A percentile compares a stretch with the other conserved stretches of the same genome.
Evolutionary conservation across 148 eudicot species (phyloP).

Genomic region (Cornus suecica): DNA sequence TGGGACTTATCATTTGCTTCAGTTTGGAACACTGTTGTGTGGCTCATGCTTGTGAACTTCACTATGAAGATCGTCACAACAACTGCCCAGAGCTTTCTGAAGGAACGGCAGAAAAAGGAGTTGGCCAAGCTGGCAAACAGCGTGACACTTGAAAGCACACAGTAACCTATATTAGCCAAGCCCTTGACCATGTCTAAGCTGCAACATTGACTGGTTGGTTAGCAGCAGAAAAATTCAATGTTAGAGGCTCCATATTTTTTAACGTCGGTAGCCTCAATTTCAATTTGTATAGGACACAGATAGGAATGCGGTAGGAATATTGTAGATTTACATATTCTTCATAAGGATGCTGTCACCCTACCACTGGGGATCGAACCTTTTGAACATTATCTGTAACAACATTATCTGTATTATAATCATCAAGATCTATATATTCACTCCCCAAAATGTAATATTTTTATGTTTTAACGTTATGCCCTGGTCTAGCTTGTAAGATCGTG

Average conservation of each 20-base stretch:
- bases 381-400: neutral
- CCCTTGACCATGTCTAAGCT: neutral
- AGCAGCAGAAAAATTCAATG: neutral
- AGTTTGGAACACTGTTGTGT: constrained; percentile 76
- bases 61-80: constrained; percentile 63
- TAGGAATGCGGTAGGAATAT: neutral
- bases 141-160: neutral
- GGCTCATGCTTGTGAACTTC: constrained; percentile 73
- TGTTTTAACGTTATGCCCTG: neutral
- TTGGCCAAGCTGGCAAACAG: constrained; percentile 34
- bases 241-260: neutral
- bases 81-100: constrained; percentile 66
- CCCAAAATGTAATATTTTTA: neutral
- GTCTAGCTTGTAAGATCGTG: neutral
- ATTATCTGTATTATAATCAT: neutral
- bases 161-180: neutral
- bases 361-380: neutral
- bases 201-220: too few species aligned
- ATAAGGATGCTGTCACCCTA: neutral
- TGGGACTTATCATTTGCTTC: constrained; percentile 72
- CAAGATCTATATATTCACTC: neutral
- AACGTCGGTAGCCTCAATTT: neutral
- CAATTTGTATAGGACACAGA: neutral
- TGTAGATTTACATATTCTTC: neutral
- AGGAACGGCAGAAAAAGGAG: constrained; percentile 64